These are phyloP conservation scores for Pulveroboletus sp. DNA, from an alignment of 768 basidiomycete genomes.

Conservation along the genomic window DNA sequence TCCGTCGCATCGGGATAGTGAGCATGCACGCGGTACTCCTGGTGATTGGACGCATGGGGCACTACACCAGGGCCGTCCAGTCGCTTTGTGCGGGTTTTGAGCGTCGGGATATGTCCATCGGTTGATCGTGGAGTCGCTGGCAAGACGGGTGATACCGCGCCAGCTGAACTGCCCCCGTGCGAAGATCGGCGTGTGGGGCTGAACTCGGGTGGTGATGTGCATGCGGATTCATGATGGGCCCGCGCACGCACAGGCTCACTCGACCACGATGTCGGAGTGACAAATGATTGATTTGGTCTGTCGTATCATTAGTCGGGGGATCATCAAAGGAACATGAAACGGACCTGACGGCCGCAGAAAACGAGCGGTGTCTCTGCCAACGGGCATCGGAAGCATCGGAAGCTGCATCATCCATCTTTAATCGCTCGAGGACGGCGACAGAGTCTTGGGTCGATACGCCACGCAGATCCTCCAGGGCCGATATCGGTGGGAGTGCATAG, in stretches of 20 bases:
- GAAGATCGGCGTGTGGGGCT: slow-evolving; percentile 30
- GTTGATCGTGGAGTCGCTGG: slow-evolving; percentile 54
- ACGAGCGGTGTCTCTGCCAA: slow-evolving; percentile 44
- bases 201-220: slow-evolving; percentile 15
- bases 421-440: slow-evolving; percentile 61
- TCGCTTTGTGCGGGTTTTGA: slow-evolving; percentile 12
- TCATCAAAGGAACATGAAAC: background rate
- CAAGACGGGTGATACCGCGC: slow-evolving; percentile 48
- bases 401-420: slow-evolving; percentile 51
- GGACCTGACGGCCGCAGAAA: slow-evolving; percentile 40
- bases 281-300: slow-evolving; percentile 19
- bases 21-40: slow-evolving; percentile 13
- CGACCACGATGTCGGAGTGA: slow-evolving; percentile 26
- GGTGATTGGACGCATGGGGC: slow-evolving; percentile 9
- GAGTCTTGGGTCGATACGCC: slow-evolving; percentile 53
- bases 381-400: slow-evolving; percentile 18
- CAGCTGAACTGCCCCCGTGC: slow-evolving; percentile 46
- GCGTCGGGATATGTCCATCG: slow-evolving; percentile 14
- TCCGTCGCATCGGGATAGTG: slow-evolving; percentile 8
- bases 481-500: slow-evolving; percentile 66
- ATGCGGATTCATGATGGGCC: slow-evolving; percentile 15
- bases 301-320: background rate
- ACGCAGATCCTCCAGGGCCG: slow-evolving; percentile 62
- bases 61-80: slow-evolving; percentile 10
- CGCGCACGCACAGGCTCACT: slow-evolving; percentile 15